Evolutionary conservation across 805 yeast genomes (phyloP), one percentile per base, ranked within the genome.

Genomic region (Nakazawaea siamensis): DNA sequence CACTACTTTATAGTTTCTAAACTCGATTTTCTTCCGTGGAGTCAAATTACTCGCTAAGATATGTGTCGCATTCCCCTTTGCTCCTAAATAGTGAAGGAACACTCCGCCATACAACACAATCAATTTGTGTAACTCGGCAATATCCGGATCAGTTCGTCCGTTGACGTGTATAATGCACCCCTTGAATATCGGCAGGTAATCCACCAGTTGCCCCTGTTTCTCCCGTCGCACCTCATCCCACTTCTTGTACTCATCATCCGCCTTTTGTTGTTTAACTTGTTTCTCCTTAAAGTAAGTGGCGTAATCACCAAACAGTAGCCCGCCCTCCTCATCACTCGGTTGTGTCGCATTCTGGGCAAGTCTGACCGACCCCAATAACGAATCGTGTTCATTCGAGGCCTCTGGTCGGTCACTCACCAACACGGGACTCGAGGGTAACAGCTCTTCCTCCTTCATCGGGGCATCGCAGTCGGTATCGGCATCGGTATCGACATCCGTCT

Each of bases 61-160:
- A 57, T 92, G 97, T 0, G 97, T 83, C 0, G 80, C 92, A 9
- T 68, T 64, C 3, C 80, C 69, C 51, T 88, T 88, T 4, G 80
- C 76, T 4, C 73, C 65, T 27, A 90, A 54, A 55, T 73, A 77
- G 42, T 80, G 80, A 16, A 80, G 50, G 42, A 82, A 84, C 34
- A 60, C 66, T 0, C 98, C 98, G 1, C 97, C 97, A 54, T 88
- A 70, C 8, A 74, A 45, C 2, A 83, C 72, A 2, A 90, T 76
- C 44, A 85, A 46, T 37, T 77, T 69, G 47, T 83, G 90, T 20
- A 92, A 58, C 40, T 74, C 80, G 27, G 70, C 58, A 12, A 86
- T 69, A n/a, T 88, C 74, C 0, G 97, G 97, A 2, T 57, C 59
- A 0, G 97, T 90, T 48, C 81, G 76, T 1, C 98, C 98, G 48